Conservation (phyloP, 2,329 filamentous ascomycete genomes). For the Catunica adiposa region DNA sequence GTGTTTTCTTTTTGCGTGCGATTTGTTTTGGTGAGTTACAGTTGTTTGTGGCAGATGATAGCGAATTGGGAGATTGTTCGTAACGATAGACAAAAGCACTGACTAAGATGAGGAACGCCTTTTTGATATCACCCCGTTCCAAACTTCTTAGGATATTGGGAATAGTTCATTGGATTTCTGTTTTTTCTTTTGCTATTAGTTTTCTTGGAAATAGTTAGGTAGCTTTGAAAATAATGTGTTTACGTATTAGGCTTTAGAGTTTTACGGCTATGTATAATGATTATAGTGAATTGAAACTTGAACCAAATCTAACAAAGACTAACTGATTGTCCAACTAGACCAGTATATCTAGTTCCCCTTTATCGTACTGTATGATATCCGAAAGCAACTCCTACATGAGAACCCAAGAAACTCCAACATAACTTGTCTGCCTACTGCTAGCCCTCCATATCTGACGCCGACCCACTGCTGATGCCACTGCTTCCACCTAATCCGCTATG, state of each 20-base stretch:
- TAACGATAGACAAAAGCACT: neutral
- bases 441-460: neutral
- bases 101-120: neutral
- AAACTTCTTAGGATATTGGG: neutral
- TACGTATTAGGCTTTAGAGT: neutral
- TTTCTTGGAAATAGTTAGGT: neutral
- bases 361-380: neutral
- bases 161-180: conserved; percentile 7
- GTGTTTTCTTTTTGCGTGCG: neutral
- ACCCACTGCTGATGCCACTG: conserved; percentile 2
- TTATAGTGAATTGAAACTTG: neutral
- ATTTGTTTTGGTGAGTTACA: too few relatives aligned
- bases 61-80: neutral
- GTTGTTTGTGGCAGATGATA: neutral
- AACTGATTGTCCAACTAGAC: neutral
- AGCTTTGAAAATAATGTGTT: neutral
- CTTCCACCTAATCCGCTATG: conserved; percentile 16
- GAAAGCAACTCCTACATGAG: neutral
- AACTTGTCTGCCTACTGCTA: neutral
- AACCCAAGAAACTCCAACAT: neutral
- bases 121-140: conserved; percentile 1
- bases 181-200: neutral
- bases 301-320: neutral
- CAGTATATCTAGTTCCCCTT: neutral
- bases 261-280: neutral